Evolutionary conservation across 768 basidiomycete genomes (phyloP).

Genomic region (Tulasnella sp.): DNA sequence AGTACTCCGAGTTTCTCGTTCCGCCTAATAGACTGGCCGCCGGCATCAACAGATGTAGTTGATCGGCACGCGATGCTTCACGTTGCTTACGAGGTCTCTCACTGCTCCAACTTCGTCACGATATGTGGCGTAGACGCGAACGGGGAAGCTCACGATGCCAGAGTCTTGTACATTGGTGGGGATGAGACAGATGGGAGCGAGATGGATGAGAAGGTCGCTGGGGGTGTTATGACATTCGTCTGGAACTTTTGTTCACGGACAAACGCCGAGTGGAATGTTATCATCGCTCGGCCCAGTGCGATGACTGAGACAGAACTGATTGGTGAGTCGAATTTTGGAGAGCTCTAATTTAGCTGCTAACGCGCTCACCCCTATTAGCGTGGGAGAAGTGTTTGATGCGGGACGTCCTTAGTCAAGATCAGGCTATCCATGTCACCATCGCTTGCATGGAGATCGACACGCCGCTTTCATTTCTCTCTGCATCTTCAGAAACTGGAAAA

Average conservation of each 20-base stretch:
- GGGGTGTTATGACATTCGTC: constrained; percentile 49
- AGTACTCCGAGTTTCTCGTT: constrained; percentile 30
- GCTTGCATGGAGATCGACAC: constrained; percentile 48
- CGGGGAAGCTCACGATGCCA: constrained; percentile 62
- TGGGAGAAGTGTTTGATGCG: constrained; percentile 49
- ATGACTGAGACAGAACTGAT: constrained; percentile 52
- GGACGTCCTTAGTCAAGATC: constrained; percentile 32
- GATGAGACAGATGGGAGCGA: constrained; percentile 29
- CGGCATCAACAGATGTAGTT: constrained; percentile 38
- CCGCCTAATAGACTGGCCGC: constrained; percentile 30
- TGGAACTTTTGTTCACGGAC: constrained; percentile 50
- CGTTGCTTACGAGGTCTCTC: constrained; percentile 57
- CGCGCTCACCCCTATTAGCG: constrained; percentile 32
- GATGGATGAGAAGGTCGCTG: constrained; percentile 38
- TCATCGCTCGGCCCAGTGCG: constrained; percentile 55
- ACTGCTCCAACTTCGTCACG: constrained; percentile 66
- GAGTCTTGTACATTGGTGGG: constrained; percentile 35
- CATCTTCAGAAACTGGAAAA: not conserved
- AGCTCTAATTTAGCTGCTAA: constrained; percentile 5
- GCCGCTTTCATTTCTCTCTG: constrained; percentile 45
- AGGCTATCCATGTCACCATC: constrained; percentile 49
- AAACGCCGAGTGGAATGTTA: constrained; percentile 71
- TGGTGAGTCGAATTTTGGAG: constrained; percentile 36
- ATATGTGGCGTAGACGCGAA: constrained; percentile 67
- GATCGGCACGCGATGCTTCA: constrained; percentile 59